A percentile compares a stretch with the other conserved stretches of the same genome.
Evolutionary conservation across 768 basidiomycete genomes (phyloP).

Genomic region (Amanita pallidorosea): DNA sequence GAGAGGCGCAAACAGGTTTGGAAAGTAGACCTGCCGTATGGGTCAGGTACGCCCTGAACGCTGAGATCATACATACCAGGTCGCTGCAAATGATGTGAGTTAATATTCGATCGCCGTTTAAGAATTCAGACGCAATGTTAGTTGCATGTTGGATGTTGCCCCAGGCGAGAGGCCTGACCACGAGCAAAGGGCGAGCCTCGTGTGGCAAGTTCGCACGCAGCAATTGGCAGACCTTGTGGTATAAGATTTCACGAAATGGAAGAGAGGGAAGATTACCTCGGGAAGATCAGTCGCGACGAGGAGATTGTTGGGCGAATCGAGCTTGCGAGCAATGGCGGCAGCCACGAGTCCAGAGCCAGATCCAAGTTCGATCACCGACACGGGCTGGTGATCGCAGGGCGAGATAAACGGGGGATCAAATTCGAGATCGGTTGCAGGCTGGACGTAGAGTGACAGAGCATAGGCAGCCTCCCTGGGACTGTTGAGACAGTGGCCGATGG

Average conservation of each 20-base stretch:
- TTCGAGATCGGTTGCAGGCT: slow-evolving; percentile 19
- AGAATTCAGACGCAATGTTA: slow-evolving; percentile 29
- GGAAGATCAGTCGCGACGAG: slow-evolving; percentile 67
- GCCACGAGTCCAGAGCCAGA: slow-evolving; percentile 66
- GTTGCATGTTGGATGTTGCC: slow-evolving; percentile 38
- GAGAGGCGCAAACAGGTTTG: slow-evolving; percentile 68
- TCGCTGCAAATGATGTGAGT: slow-evolving; percentile 80
- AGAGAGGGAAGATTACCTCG: slow-evolving; percentile 35
- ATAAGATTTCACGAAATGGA: background rate
- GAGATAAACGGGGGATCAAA: slow-evolving; percentile 48
- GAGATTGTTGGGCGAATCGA: slow-evolving; percentile 31
- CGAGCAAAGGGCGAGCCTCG: slow-evolving; percentile 13
- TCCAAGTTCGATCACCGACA: slow-evolving; percentile 62
- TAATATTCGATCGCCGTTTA: slow-evolving; percentile 13
- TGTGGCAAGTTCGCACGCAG: slow-evolving; percentile 26
- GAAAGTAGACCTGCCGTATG: slow-evolving; percentile 78
- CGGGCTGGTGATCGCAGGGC: slow-evolving; percentile 8
- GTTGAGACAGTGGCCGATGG: background rate
- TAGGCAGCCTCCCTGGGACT: slow-evolving; percentile 64
- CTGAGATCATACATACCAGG: slow-evolving; percentile 40
- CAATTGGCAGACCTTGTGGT: slow-evolving; percentile 33
- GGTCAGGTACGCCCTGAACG: background rate
- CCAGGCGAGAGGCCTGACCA: slow-evolving; percentile 61
- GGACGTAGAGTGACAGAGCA: slow-evolving; percentile 44
- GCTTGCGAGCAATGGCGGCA: slow-evolving; percentile 21